These are phyloP conservation scores for Barnettozyma vustinii DNA, from an alignment of 805 yeast genomes.

Conservation along the genomic window DNA sequence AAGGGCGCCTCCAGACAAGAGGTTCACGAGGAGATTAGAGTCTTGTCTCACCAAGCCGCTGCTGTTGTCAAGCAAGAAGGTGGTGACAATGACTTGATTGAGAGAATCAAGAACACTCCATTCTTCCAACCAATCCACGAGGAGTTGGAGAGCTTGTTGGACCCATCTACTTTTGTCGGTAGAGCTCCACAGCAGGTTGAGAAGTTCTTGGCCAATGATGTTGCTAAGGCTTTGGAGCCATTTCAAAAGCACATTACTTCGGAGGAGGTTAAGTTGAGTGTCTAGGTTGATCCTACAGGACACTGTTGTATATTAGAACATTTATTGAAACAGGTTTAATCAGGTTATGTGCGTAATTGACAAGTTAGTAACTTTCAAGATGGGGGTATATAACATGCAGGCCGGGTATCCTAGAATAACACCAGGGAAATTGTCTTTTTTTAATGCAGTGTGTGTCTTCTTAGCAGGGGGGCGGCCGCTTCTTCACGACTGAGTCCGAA, in stretches of 20 bases:
- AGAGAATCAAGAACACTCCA: constrained; percentile 68
- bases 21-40: constrained; percentile 96
- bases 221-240: constrained; percentile 73
- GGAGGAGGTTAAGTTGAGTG: constrained; percentile 74
- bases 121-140: constrained; percentile 88
- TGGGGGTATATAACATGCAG: no score
- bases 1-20: constrained; percentile 97
- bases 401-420: no score
- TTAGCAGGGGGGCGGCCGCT: no score
- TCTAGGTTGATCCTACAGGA: constrained; percentile 32
- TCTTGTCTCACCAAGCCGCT: constrained; percentile 94
- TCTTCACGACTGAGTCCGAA: no score
- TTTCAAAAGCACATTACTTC: constrained; percentile 52
- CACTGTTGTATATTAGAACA: constrained; percentile 4
- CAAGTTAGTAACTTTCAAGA: no score
- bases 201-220: constrained; percentile 82
- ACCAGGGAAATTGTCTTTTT: no score
- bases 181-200: constrained; percentile 98
- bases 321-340: background rate
- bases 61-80: constrained; percentile 97
- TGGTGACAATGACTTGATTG: constrained; percentile 95
- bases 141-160: constrained; percentile 74
- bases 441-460: no score
- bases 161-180: constrained; percentile 93
- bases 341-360: background rate